Evolutionary conservation across 129 eudicot genomes (phyloP), one percentile per base, ranked within the genome.

Genomic region (Pulicaria dysenterica): DNA sequence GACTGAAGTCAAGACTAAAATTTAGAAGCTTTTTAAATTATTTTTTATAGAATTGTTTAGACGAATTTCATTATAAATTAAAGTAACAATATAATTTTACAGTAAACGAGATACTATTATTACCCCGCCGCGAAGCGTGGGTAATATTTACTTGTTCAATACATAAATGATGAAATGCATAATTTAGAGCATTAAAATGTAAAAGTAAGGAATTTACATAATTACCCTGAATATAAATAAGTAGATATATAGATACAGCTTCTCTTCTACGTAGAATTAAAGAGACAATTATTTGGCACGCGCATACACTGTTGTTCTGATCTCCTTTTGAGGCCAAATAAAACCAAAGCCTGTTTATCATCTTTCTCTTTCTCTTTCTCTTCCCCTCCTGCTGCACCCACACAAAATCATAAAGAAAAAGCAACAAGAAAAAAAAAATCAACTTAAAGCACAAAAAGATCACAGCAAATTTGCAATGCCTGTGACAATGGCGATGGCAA

Each of bases 271-370:
- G 31, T 37, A 65, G 51, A 51, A 51, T 47, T 24, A 65, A 49
- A 43, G 8, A 31, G 37, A 39, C 44, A 67, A 77, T 77, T 3
- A 78, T 78, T 70, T 70, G 77, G 67, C 82, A 78, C 67, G 77
- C 82, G 82, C 47, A 46, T 60, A 60, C 57, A 69, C 16, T 70
- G 81, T 70, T 72, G 59, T 64, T 54, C 51, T 78, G 31, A 70
- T 76, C 77, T 78, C 65, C 82, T 78, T 78, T 78, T 78, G 58
- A 78, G 77, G 72, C 82, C 77, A 70, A 61, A 78, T 78, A 78
- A 71, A 78, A 78, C 77, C 82, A 78, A 78, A 78, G 7, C 65
- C 72, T 70, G 19, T 69, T 73, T 77, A 34, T 77, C 81, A 60
- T 77, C 81, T 77, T 77, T 77, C 79, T 44, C 47, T 67, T 60